Percentiles rank a stretch among this genome's conserved stretches.
These are phyloP conservation scores for Fimicolochytrium jonesii DNA, from an alignment of 192 early-diverging fungal genomes.

Conservation along the genomic window DNA sequence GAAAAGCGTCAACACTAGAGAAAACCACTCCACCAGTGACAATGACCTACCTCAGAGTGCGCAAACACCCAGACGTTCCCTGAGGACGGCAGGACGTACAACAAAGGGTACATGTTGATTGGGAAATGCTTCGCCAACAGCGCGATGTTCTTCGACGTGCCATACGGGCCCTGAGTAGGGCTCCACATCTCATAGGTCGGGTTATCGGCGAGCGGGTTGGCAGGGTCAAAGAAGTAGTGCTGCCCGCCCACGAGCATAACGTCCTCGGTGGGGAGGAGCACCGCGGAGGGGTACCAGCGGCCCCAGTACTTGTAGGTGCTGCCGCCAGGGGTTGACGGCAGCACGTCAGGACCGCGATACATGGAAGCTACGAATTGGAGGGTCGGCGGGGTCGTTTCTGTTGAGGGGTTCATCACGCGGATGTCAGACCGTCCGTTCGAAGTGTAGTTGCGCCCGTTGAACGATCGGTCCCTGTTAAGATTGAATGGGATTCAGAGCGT, in stretches of 20 bases:
- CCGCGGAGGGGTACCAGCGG: slow-evolving; percentile 18
- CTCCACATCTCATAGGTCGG: slow-evolving; percentile 15
- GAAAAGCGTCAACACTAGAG: no score
- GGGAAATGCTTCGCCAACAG: slow-evolving; percentile 3
- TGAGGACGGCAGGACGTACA: background rate
- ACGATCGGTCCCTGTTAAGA: background rate
- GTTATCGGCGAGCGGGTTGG: background rate
- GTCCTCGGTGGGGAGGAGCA: slow-evolving; percentile 9
- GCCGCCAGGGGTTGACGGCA: no score
- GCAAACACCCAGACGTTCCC: slow-evolving; percentile 6
- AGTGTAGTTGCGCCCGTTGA: slow-evolving; percentile 6
- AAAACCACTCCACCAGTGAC: no score
- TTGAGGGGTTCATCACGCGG: background rate
- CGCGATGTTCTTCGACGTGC: no score
- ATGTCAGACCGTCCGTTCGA: background rate
- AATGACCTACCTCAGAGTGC: no score
- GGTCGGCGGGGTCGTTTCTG: slow-evolving; percentile 6
- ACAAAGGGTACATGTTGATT: slow-evolving; percentile 16
- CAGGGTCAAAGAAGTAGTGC: background rate
- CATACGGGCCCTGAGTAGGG: no score
- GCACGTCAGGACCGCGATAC: no score
- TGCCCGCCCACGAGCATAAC: slow-evolving; percentile 15
- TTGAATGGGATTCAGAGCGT: background rate
- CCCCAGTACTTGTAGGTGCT: background rate
- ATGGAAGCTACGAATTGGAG: no score